Percentiles rank a stretch among this genome's conserved stretches.
Conservation (phyloP, 306 rosid species). For the Malus asiatica region DNA sequence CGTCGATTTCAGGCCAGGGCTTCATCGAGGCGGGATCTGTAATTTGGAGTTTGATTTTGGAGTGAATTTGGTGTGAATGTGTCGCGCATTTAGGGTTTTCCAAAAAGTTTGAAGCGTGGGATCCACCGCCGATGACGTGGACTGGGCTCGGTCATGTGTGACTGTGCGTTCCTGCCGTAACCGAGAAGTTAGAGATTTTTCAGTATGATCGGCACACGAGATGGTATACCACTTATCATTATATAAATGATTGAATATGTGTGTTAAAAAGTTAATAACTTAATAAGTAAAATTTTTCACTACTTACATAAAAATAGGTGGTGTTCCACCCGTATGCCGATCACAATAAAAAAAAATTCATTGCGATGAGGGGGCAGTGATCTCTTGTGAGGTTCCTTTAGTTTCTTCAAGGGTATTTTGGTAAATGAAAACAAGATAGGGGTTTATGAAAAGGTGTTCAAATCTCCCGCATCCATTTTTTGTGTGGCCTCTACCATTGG, state of each 20-base stretch:
- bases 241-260: too few relatives aligned
- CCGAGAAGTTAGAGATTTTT: neutral
- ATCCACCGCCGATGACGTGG: conserved; percentile 41
- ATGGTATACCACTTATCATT: fast-evolving
- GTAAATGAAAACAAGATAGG: conserved; percentile 5
- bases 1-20: neutral
- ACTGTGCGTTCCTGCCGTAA: conserved; percentile 14
- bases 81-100: conserved; percentile 57
- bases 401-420: conserved; percentile 7
- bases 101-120: conserved; percentile 7
- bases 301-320: too few relatives aligned
- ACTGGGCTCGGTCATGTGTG: neutral
- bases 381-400: neutral
- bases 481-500: too few relatives aligned
- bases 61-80: conserved; percentile 41
- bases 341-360: too few relatives aligned
- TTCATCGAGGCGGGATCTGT: conserved; percentile 12
- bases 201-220: fast-evolving
- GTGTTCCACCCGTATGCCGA: fast-evolving
- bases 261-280: too few relatives aligned
- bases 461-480: too few relatives aligned
- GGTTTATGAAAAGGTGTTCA: neutral
- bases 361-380: conserved; percentile 10
- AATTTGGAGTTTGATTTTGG: conserved; percentile 40
- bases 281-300: too few relatives aligned